Conservation (phyloP, 257 asterid genomes). For the Solanum neorickii region DNA sequence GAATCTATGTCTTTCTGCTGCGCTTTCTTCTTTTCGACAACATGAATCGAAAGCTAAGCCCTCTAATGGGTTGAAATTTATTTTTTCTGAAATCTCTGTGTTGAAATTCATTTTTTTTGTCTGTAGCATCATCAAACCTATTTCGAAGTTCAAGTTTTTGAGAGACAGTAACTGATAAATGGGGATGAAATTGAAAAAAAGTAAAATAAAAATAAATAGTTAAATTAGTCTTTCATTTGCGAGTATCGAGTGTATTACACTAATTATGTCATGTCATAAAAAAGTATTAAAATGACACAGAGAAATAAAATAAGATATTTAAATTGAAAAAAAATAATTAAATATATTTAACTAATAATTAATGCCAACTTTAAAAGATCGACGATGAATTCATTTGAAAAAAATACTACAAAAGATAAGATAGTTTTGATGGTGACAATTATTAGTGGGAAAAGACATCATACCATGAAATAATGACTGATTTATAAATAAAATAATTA, state of each 20-base stretch:
- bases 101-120: too few species aligned
- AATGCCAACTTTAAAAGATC: fast-evolving
- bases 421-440: not conserved
- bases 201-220: too few species aligned
- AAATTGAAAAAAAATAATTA: too few species aligned
- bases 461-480: not conserved
- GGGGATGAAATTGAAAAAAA: not conserved
- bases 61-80: not conserved
- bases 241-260: not conserved
- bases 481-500: not conserved
- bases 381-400: fast-evolving
- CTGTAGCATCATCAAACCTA: not conserved
- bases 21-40: not conserved
- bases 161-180: not conserved
- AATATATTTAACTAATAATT: too few species aligned
- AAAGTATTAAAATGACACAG: too few species aligned
- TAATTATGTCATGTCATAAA: not conserved
- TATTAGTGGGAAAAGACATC: not conserved
- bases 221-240: not conserved
- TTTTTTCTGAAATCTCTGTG: not conserved
- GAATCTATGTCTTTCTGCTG: too few species aligned
- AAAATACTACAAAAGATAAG: not conserved
- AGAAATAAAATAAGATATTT: too few species aligned
- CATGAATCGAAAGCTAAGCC: not conserved
- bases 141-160: not conserved